Percentiles rank a stretch among this genome's conserved stretches.
These are phyloP conservation scores for Nakaseomyces uthaithaninus DNA, from an alignment of 1,139 yeast species.

Conservation along the genomic window DNA sequence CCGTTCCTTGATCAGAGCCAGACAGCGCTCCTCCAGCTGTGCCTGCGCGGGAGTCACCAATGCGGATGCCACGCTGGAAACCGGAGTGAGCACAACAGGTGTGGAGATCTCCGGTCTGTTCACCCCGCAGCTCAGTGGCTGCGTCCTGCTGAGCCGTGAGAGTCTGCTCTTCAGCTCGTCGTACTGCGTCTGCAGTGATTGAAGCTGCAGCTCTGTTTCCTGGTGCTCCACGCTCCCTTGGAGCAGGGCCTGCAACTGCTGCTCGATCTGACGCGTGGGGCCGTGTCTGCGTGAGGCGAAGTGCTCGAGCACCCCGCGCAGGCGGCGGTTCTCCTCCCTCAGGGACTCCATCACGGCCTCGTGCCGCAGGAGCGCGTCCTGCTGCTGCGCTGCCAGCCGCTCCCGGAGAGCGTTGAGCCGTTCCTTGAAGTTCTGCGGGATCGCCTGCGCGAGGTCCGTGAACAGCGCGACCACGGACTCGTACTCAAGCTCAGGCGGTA, in stretches of 20 bases:
- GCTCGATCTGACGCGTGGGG: not conserved
- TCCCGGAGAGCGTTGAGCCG: not conserved
- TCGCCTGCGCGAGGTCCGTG: not conserved
- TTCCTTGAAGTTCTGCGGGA: conserved; percentile 5
- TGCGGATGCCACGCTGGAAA: no score
- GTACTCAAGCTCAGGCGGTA: conserved; percentile 3
- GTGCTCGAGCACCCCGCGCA: not conserved
- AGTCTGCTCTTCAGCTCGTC: not conserved
- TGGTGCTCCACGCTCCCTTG: conserved; percentile 1
- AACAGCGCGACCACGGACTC: conserved; percentile 3
- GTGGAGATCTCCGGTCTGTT: not conserved
- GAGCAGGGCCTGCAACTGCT: not conserved
- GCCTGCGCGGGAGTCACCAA: no score
- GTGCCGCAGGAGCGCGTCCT: not conserved
- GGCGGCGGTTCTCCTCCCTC: conserved; percentile 1
- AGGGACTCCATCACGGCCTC: not conserved
- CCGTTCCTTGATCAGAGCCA: conserved; percentile 4
- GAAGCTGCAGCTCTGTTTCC: not conserved
- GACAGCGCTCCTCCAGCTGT: conserved; percentile 1
- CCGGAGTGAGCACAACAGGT: no score
- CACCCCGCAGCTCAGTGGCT: not conserved
- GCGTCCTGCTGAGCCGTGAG: not conserved
- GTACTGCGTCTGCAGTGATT: not conserved
- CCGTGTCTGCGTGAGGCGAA: not conserved
- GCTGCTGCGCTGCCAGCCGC: conserved; percentile 3